These are phyloP conservation scores for Tolypocladium paradoxum DNA, from an alignment of 2,329 filamentous ascomycete species.

Conservation along the genomic window DNA sequence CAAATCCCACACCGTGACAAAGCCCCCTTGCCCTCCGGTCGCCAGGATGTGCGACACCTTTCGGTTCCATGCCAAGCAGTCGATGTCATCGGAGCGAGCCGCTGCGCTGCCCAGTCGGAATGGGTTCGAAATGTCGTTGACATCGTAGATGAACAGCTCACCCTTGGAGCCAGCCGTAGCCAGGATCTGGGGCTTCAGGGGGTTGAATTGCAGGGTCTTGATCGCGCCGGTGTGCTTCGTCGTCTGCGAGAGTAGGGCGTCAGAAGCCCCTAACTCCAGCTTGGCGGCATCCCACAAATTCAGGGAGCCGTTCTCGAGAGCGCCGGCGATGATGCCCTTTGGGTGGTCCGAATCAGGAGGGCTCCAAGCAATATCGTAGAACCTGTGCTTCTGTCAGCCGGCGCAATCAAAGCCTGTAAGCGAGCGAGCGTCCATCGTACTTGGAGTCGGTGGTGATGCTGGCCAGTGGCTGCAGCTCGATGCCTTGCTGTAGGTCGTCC, in stretches of 20 bases:
- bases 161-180: conserved; percentile 91
- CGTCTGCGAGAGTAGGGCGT: conserved; percentile 77
- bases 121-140: conserved; percentile 79
- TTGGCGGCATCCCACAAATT: conserved; percentile 85
- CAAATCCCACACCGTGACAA: conserved; percentile 97
- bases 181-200: conserved; percentile 78
- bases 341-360: conserved; percentile 68
- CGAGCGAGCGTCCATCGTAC: conserved; percentile 34
- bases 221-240: conserved; percentile 87
- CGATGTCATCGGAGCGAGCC: conserved; percentile 86
- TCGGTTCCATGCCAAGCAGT: conserved; percentile 96
- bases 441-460: conserved; percentile 83
- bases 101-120: conserved; percentile 82
- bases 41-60: conserved; percentile 95
- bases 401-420: neutral
- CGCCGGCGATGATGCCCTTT: conserved; percentile 85
- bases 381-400: conserved; percentile 41
- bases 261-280: conserved; percentile 45
- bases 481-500: conserved; percentile 61
- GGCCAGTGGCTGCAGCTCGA: conserved; percentile 77
- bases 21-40: conserved; percentile 84
- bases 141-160: conserved; percentile 90
- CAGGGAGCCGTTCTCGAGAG: conserved; percentile 85
- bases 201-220: conserved; percentile 95
- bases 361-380: conserved; percentile 95